Percentiles rank a stretch among this genome's conserved stretches.
Evolutionary conservation across 2,329 filamentous ascomycete genomes (phyloP).

Genomic region (Penicillium vulpinum): DNA sequence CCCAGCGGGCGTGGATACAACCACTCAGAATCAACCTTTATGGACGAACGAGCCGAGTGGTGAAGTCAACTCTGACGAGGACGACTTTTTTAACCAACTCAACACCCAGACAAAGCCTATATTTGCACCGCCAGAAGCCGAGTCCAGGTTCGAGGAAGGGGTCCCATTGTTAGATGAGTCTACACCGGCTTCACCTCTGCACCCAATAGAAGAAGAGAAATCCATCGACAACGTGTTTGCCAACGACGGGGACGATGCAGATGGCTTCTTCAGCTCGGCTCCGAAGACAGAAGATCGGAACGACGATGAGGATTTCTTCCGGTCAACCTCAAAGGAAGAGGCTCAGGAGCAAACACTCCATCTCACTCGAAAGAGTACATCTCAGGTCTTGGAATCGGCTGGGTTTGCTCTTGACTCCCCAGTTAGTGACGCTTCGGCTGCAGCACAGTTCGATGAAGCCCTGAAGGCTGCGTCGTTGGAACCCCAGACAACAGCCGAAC

Average conservation of each 20-base stretch:
- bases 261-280: conserved; percentile 38
- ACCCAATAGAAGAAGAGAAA: conserved; percentile 28
- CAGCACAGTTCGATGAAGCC: conserved; percentile 28
- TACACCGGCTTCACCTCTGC: conserved; percentile 21
- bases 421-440: conserved; percentile 30
- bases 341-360: conserved; percentile 18
- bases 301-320: conserved; percentile 33
- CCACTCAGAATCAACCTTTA: conserved; percentile 26
- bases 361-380: conserved; percentile 69
- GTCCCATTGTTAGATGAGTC: conserved; percentile 59
- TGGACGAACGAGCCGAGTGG: conserved; percentile 52
- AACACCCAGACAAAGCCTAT: conserved; percentile 44
- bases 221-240: conserved; percentile 38
- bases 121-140: conserved; percentile 42
- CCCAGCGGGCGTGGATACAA: conserved; percentile 13
- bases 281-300: not conserved
- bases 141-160: conserved; percentile 69
- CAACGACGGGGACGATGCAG: conserved; percentile 39
- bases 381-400: conserved; percentile 61
- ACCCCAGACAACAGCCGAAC: conserved; percentile 9
- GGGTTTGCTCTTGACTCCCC: conserved; percentile 36
- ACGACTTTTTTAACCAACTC: conserved; percentile 63
- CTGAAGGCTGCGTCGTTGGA: conserved; percentile 24
- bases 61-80: conserved; percentile 49
- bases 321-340: conserved; percentile 21